Evolutionary conservation across 805 yeast species (phyloP).

Genomic region (Teunomyces atbi): DNA sequence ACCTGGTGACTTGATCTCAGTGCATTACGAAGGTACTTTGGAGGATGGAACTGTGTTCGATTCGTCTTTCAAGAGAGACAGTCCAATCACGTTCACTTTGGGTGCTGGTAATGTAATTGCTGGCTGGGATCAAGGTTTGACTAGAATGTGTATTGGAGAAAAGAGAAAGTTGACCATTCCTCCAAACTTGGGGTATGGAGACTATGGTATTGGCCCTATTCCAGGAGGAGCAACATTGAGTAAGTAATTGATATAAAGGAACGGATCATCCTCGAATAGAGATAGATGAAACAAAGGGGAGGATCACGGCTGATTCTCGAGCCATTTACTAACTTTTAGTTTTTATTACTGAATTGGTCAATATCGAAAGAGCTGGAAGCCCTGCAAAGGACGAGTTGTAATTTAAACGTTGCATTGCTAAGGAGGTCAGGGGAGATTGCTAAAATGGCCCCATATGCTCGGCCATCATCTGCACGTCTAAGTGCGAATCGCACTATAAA

Average conservation of each 20-base stretch:
- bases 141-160: conserved; percentile 82
- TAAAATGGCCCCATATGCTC: conserved; percentile 1
- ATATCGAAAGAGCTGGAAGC: conserved; percentile 36
- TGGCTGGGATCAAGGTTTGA: conserved; percentile 90
- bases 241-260: conserved; percentile 15
- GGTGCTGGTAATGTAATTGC: conserved; percentile 79
- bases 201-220: conserved; percentile 68
- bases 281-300: not conserved
- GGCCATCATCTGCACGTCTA: not conserved
- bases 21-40: conserved; percentile 77
- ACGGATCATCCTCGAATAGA: too few relatives aligned
- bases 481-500: conserved; percentile 2
- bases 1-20: conserved; percentile 65
- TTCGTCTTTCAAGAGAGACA: conserved; percentile 60
- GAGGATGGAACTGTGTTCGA: conserved; percentile 73
- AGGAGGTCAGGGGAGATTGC: not conserved
- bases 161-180: conserved; percentile 79
- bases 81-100: conserved; percentile 68
- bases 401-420: not conserved
- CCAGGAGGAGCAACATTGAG: conserved; percentile 74
- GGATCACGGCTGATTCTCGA: not conserved
- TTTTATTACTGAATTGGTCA: conserved; percentile 65
- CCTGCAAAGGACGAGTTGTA: conserved; percentile 14
- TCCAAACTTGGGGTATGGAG: conserved; percentile 74
- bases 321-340: conserved; percentile 29